Conservation (phyloP, 805 yeast species). For the Barnettozyma californica region DNA sequence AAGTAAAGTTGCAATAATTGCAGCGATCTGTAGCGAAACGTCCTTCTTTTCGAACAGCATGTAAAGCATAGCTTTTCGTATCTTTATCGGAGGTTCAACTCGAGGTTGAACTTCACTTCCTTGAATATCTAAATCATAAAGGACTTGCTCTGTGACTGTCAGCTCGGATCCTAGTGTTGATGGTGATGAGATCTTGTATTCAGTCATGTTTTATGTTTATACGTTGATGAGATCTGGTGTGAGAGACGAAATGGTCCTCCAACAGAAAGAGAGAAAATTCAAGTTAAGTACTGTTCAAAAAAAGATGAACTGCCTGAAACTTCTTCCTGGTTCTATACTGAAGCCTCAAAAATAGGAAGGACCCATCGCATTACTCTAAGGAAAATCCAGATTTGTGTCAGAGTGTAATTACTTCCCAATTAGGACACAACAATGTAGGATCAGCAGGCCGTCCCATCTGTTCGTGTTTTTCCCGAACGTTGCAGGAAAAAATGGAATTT, state of each 20-base stretch:
- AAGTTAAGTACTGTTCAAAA: not conserved
- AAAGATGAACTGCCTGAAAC: not conserved
- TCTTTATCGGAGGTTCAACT: constrained; percentile 4
- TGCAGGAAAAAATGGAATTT: not conserved
- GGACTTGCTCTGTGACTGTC: constrained; percentile 3
- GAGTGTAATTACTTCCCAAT: not conserved
- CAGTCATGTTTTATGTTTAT: constrained; percentile 2
- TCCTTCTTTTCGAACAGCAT: constrained; percentile 25
- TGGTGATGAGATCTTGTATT: constrained; percentile 7
- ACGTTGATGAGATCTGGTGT: not conserved
- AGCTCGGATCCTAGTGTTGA: constrained; percentile 10
- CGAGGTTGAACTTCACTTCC: constrained; percentile 2
- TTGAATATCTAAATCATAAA: constrained; percentile 17
- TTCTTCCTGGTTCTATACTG: not conserved
- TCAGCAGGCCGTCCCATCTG: no score
- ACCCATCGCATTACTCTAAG: no score
- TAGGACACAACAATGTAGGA: constrained; percentile 1
- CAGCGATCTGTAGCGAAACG: constrained; percentile 22
- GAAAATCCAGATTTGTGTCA: not conserved
- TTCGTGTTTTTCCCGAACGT: not conserved
- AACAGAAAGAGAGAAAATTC: not conserved
- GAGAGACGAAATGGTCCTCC: not conserved
- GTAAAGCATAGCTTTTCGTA: constrained; percentile 16
- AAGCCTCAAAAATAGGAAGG: not conserved
- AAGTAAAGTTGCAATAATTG: constrained; percentile 35